These are phyloP conservation scores for Penicillium polonicum DNA, from an alignment of 2,329 filamentous ascomycete genomes.

Conservation along the genomic window DNA sequence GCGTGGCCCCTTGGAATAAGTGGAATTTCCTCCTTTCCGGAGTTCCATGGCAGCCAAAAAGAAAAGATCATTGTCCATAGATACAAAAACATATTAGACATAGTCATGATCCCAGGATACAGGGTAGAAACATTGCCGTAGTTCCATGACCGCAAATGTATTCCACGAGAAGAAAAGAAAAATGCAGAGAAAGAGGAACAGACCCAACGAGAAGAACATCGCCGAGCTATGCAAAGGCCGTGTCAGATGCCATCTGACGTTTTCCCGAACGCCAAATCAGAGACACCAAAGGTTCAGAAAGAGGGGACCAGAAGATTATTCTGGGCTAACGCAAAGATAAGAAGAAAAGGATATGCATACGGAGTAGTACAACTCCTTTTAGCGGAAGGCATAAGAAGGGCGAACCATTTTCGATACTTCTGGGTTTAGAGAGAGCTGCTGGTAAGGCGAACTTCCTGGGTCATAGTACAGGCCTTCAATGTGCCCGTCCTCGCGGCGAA, in stretches of 20 bases:
- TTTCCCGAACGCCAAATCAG: conserved; percentile 2
- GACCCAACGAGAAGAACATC: conserved; percentile 1
- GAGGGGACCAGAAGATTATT: conserved; percentile 8
- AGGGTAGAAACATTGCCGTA: neutral
- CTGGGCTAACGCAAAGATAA: conserved; percentile 2
- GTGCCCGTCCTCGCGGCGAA: conserved; percentile 46
- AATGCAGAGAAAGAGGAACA: neutral
- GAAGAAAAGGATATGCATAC: neutral
- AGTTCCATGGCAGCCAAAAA: neutral
- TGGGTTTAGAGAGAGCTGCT: conserved; percentile 47
- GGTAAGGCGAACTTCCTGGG: conserved; percentile 50
- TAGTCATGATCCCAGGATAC: neutral
- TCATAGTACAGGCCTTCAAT: conserved; percentile 53
- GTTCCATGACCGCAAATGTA: neutral
- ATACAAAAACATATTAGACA: neutral
- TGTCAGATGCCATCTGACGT: conserved; percentile 1
- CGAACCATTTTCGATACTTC: conserved; percentile 41
- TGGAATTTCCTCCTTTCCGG: neutral
- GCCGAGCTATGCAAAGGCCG: conserved; percentile 12
- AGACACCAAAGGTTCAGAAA: neutral
- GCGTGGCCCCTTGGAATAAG: neutral
- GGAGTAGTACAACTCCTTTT: neutral
- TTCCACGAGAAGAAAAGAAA: neutral
- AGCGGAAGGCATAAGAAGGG: conserved; percentile 46
- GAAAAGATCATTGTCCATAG: neutral